These are phyloP conservation scores for Suhomyces vadensis DNA, from an alignment of 805 yeast species.

Conservation along the genomic window DNA sequence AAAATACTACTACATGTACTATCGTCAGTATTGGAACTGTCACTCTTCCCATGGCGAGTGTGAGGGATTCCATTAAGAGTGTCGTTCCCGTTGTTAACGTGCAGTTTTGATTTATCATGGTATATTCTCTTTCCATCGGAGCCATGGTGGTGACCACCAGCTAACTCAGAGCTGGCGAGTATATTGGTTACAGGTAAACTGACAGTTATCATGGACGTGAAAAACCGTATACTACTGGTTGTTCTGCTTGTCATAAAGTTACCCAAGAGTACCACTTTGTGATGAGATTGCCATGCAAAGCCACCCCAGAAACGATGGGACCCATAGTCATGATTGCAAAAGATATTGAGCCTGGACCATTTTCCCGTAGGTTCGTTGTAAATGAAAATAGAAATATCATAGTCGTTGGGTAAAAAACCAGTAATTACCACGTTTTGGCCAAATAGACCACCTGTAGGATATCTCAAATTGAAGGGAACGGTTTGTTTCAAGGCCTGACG, in stretches of 20 bases:
- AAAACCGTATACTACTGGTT: conserved; percentile 49
- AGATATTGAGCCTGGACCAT: conserved; percentile 64
- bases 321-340: conserved; percentile 51
- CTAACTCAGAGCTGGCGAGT: conserved; percentile 44
- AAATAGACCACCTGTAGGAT: conserved; percentile 62
- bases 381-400: conserved; percentile 48
- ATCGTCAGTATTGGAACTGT: conserved; percentile 11
- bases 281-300: conserved; percentile 77
- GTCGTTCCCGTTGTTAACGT: neutral
- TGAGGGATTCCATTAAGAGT: conserved; percentile 1
- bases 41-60: neutral
- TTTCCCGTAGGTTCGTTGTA: conserved; percentile 55
- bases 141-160: conserved; percentile 27
- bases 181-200: conserved; percentile 57
- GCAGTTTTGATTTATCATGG: conserved; percentile 4
- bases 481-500: conserved; percentile 17
- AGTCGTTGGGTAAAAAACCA: conserved; percentile 55
- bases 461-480: conserved; percentile 49
- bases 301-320: conserved; percentile 67
- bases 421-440: conserved; percentile 65
- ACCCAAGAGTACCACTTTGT: conserved; percentile 65
- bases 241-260: conserved; percentile 45
- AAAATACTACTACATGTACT: conserved; percentile 13
- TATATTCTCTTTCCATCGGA: conserved; percentile 19
- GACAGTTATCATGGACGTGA: conserved; percentile 49